Base-by-base conservation (phyloP, 2,329 filamentous ascomycete species). In the Coniella vitis region DNA sequence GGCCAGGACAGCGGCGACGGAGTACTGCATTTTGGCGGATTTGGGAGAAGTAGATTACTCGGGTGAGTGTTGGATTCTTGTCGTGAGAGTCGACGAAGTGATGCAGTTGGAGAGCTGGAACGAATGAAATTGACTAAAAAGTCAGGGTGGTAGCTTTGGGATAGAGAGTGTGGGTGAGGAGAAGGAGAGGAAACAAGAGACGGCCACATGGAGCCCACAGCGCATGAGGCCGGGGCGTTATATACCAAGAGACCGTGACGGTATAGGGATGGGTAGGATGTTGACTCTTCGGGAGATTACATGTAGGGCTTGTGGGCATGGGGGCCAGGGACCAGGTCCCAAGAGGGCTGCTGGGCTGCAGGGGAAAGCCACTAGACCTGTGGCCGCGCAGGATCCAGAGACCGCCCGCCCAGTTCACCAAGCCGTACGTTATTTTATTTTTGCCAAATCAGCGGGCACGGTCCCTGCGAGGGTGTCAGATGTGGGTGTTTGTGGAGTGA, bases 21-120 rank as follows among this genome's bases (percentile, higher is more conserved):
- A 66, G 77, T 75, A 81, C 78, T 82, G 78, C 79, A 83, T 83
- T 66, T 80, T 82, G 76, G 71, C 70, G 70, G 64, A 67, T 56
- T 69, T 69, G 19, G 12, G 4, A 64, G 61, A 61, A 64, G 60
- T 65, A 66, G 56, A 53, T 53, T 29, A 63, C 60, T 66, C 62
- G 61, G n/a, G 55, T 57, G 47, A 56, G 54, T 45, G n/a, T 14
- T 31, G n/a, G 13, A 16, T 36, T 41, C 40, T 60, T 52, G 56
- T 56, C 49, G n/a, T 38, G 35, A 59, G 52, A 55, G 56, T 50
- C 50, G 58, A 63, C 62, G 59, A 54, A 61, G 55, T 55, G 59
- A 56, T 60, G 62, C 61, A 57, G 57, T 58, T 57, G 58, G 45
- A 41, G 45, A 48, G 47, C 47, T 54, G 46, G 42, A 78, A 78